Evolutionary conservation across 2,329 filamentous ascomycete species (phyloP), one percentile per base, ranked within the genome.

Genomic region (Alternaria dauci): DNA sequence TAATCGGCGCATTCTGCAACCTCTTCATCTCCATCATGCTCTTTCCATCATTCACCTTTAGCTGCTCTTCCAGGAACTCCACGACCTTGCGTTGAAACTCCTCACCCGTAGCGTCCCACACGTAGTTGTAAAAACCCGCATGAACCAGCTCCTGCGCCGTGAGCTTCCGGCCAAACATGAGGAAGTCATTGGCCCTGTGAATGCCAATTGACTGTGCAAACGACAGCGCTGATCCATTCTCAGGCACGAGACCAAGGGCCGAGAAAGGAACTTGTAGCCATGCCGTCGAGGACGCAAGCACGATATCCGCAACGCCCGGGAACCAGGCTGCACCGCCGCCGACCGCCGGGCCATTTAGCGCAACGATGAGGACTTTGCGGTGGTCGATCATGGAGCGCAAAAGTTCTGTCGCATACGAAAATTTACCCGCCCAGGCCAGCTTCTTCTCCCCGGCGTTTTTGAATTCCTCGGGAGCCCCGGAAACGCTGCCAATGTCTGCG

Each of bases 21-120:
- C 82, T 76, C 75, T 84, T 85, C 67, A 77, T 79, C 77, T 84
- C 82, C 69, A 84, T 82, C 82, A 85, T 84, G 67, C 81, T 83
- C 73, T 81, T 82, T 20, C 82, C 82, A 74, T 85, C 82, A 71
- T 84, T 84, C 0, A 76, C 69, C 50, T 69, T 69, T 41, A 85
- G 63, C 71, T 83, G 80, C 23, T 74, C 79, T 42, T 81, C 71
- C 59, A 85, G 65, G 57, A 81, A 85, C 43, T 61, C 68, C 1
- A 76, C 52, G 1, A 85, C 82, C 56, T 77, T 72, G 1, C 62
- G 65, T 18, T 81, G 80, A 55, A 85, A 85, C 3, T 71, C 76
- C 2, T 80, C 77, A 2, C 75, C 74, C 9, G 64, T 69, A n/a
- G 61, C 66, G 3, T 76, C 72, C 67, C 83, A 84, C 4, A 85